Evolutionary conservation across 768 basidiomycete species (phyloP), one percentile per base, ranked within the genome.

Genomic region (Suillus sp.): DNA sequence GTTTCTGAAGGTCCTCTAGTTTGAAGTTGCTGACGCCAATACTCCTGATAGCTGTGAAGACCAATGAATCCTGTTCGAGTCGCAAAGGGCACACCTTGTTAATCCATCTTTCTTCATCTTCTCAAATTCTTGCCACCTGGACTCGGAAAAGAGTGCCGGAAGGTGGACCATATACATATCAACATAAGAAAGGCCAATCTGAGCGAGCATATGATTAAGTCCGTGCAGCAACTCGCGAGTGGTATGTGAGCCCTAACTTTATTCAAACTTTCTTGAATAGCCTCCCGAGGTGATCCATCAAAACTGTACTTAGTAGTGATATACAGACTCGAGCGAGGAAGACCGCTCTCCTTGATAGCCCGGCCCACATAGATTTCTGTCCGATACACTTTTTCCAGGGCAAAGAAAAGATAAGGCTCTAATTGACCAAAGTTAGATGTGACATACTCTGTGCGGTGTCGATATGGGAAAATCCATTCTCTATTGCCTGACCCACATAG

Each of bases 1-100:
- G 65, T 4, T 72, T 72, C 68, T 88, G 77, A 16, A 92, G 78
- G 55, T 86, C 74, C 1, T 78, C 71, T 34, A 88, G 63, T 4
- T 69, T 70, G 71, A 88, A 91, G 74, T 92, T 92, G 76, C 86
- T 87, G 63, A 92, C 88, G 18, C 89, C 90, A 59, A 90, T 89
- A 70, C 84, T 88, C 81, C 87, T 90, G 62, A 22, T 58, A 54
- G 38, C 6, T 16, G 4, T 25, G 38, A 27, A 27, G 54, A 55
- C 37, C 40, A 68, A 69, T 30, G 67, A 54, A 63, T 48, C 59
- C 40, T 27, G 40, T 61, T 55, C 55, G 13, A 35, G 37, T 16
- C 50, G 22, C 55, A 27, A 11, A 11, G 18, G 10, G 8, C 66
- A 42, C 18, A 63, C 66, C 54, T 81, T 14, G 78, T 67, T 3